Conservation (phyloP, 345 rosid species). For the Geranium rotundifolium region DNA sequence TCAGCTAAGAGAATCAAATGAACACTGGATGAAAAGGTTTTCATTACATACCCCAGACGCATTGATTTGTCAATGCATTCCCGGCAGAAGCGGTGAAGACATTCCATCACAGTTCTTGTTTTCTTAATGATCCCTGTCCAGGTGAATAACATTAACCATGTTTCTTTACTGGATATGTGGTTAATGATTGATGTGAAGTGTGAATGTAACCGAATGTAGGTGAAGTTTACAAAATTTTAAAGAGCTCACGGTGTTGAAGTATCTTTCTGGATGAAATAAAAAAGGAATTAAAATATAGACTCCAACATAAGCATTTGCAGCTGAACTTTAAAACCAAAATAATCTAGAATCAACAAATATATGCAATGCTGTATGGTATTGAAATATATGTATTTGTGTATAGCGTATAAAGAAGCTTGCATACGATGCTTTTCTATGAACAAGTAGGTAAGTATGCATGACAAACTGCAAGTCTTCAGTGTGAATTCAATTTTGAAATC, state of each 20-base stretch:
- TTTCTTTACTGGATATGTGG: background rate
- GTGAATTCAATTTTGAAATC: background rate
- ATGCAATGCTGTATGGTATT: background rate
- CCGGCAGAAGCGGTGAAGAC: constrained; percentile 89
- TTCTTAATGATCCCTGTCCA: constrained; percentile 81
- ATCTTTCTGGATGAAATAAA: too few species aligned
- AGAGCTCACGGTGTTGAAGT: background rate
- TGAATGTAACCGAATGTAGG: background rate
- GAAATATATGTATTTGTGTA: background rate
- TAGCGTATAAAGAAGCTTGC: background rate
- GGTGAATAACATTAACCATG: constrained; percentile 5
- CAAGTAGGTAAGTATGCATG: too few species aligned
- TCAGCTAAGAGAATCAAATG: background rate
- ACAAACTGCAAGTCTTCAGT: background rate
- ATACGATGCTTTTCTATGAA: too few species aligned
- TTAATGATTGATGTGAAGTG: background rate
- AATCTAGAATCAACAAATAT: background rate
- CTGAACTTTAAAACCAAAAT: background rate
- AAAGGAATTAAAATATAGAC: too few species aligned
- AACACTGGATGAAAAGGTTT: constrained; percentile 1
- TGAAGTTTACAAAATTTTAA: background rate
- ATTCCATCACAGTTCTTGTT: constrained; percentile 91
- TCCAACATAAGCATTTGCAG: background rate
- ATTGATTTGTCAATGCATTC: constrained; percentile 97
- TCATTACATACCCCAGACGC: constrained; percentile 71